phyloP scores from a whole-genome alignment of 192 early-diverging fungal genomes.

The Jimgerdemannia flammicorona region DNA sequence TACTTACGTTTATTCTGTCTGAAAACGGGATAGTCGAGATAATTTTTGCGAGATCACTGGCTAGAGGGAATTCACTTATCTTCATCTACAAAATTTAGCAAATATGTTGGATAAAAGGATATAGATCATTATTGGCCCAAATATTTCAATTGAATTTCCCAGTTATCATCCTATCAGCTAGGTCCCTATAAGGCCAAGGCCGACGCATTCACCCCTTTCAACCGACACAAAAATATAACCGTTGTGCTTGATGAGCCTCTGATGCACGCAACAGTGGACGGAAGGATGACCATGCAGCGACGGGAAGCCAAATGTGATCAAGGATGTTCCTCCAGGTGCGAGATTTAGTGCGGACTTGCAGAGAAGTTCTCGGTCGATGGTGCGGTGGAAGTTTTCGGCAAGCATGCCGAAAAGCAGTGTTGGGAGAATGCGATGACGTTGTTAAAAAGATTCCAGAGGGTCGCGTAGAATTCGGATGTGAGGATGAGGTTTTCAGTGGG shows the following conservation, averaged over 20 bases:
- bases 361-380: too few species aligned
- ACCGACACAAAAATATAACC: not conserved
- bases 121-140: too few species aligned
- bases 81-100: too few species aligned
- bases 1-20: too few species aligned
- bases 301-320: constrained; percentile 39
- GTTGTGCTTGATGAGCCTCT: constrained; percentile 24
- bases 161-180: too few species aligned
- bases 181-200: too few species aligned
- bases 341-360: constrained; percentile 26
- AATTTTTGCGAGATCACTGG: too few species aligned
- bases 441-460: constrained; percentile 34
- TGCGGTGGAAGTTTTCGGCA: constrained; percentile 32
- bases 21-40: too few species aligned
- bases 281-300: constrained; percentile 46
- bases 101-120: too few species aligned
- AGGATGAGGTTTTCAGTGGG: constrained; percentile 27
- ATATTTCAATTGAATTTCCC: too few species aligned
- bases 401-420: constrained; percentile 37
- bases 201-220: too few species aligned
- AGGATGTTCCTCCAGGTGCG: constrained; percentile 27
- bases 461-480: constrained; percentile 33
- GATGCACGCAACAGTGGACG: constrained; percentile 41
- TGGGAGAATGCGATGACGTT: constrained; percentile 33
- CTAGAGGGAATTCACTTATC: too few species aligned